Percentiles rank a stretch among this genome's conserved stretches.
Evolutionary conservation across 352 stramenopile species (phyloP).

Genomic region (Pythium guiyangense): DNA sequence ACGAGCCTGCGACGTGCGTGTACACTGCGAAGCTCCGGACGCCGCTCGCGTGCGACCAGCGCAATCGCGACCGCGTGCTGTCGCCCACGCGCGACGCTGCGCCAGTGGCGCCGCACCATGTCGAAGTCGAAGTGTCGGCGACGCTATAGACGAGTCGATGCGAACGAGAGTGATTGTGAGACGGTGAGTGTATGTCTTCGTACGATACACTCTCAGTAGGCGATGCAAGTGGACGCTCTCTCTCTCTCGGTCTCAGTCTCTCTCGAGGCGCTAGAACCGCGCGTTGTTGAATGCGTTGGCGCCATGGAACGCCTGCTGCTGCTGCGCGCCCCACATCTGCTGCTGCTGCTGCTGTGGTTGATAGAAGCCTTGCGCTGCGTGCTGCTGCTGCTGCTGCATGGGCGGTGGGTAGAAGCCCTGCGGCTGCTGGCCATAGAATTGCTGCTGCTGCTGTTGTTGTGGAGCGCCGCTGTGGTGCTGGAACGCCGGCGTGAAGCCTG

Average conservation of each 20-base stretch:
- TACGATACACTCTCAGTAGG: too few relatives aligned
- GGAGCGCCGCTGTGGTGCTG: slow-evolving; percentile 5
- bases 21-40: slow-evolving; percentile 81
- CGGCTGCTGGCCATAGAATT: slow-evolving; percentile 11
- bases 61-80: slow-evolving; percentile 31
- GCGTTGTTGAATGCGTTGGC: not conserved
- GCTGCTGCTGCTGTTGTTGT: slow-evolving; percentile 13
- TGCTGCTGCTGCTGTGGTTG: slow-evolving; percentile 23
- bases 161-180: too few relatives aligned
- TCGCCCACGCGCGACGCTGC: slow-evolving; percentile 17
- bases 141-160: slow-evolving; percentile 28
- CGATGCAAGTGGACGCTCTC: not conserved
- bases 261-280: not conserved
- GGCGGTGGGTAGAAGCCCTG: slow-evolving; percentile 19
- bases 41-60: slow-evolving; percentile 58
- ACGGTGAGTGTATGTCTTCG: not conserved
- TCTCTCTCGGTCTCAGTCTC: not conserved
- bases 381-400: slow-evolving; percentile 11
- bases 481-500: slow-evolving; percentile 12
- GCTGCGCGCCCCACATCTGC: slow-evolving; percentile 27
- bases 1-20: slow-evolving; percentile 84
- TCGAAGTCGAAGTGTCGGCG: slow-evolving; percentile 59
- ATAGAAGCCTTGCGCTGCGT: slow-evolving; percentile 16
- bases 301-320: not conserved
- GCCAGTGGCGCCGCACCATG: slow-evolving; percentile 37